Conservation (phyloP, 2,329 filamentous ascomycete genomes). For the Sporothrix pallida region DNA sequence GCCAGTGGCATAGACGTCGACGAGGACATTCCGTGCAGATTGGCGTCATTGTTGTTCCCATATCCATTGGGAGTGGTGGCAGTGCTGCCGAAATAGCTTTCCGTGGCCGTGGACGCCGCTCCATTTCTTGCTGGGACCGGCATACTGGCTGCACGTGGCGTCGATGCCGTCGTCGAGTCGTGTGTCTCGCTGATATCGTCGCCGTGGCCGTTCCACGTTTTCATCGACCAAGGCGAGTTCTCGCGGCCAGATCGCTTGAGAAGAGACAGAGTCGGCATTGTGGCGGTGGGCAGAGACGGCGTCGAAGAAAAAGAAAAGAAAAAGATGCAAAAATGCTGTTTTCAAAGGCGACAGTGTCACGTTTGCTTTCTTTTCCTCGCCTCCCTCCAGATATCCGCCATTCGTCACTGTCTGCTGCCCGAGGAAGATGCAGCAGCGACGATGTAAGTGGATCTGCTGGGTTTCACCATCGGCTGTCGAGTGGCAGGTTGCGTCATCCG, state of each 20-base stretch:
- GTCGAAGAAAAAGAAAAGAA: neutral
- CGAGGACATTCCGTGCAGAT: neutral
- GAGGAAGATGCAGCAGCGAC: neutral
- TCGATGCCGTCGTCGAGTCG: neutral
- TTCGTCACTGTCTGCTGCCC: neutral
- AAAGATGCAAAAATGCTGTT: too few species aligned
- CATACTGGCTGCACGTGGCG: neutral
- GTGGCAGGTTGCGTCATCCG: constrained; percentile 25
- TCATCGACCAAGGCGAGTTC: constrained; percentile 31
- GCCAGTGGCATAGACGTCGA: neutral
- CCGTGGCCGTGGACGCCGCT: neutral
- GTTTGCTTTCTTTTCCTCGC: neutral
- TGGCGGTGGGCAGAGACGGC: neutral
- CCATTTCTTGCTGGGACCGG: constrained; percentile 5
- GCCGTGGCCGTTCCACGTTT: constrained; percentile 23
- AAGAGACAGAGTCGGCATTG: constrained; percentile 46
- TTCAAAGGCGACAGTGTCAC: too few species aligned
- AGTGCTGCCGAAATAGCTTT: neutral
- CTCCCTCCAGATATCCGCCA: neutral
- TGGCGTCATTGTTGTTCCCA: neutral
- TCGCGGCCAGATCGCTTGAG: constrained; percentile 42
- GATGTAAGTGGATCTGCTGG: constrained; percentile 30
- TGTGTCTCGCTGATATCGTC: neutral
- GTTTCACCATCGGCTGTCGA: constrained; percentile 27
- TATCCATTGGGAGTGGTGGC: neutral